Evolutionary conservation across 2,329 filamentous ascomycete species (phyloP).

Genomic region (Pochonia chlamydosporia): DNA sequence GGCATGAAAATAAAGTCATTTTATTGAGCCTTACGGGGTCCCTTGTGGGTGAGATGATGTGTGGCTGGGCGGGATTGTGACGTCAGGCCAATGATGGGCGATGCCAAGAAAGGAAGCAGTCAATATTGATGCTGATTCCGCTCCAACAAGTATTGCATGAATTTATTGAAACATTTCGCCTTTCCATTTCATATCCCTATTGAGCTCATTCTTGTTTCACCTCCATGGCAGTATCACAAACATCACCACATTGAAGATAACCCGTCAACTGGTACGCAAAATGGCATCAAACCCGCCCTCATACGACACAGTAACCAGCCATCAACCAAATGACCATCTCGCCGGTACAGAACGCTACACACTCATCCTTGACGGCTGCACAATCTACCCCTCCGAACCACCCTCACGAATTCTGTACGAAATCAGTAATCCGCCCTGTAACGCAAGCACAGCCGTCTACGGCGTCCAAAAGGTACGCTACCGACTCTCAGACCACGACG

Average conservation of each 20-base stretch:
- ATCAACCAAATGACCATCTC: slow-evolving; percentile 2
- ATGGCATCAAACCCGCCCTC: slow-evolving; percentile 1
- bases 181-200: no score
- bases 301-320: slow-evolving; percentile 3
- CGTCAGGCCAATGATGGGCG: neutral
- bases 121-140: no score
- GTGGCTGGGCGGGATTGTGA: neutral
- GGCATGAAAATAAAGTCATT: neutral
- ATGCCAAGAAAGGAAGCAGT: no score
- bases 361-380: slow-evolving; percentile 15
- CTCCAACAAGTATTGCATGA: no score
- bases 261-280: neutral
- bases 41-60: neutral
- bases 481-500: slow-evolving; percentile 9
- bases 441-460: slow-evolving; percentile 14
- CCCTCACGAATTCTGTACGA: slow-evolving; percentile 18
- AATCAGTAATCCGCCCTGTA: slow-evolving; percentile 17
- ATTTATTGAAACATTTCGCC: no score
- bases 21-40: neutral
- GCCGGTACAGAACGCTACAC: slow-evolving; percentile 4
- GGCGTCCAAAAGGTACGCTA: slow-evolving; percentile 21
- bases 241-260: neutral
- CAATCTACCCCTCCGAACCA: slow-evolving; percentile 14
- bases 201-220: no score
- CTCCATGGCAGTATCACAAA: no score